Evolutionary conservation across 1,284 basidiomycete species (phyloP).

Genomic region (Sanghuangporus sanghuang): DNA sequence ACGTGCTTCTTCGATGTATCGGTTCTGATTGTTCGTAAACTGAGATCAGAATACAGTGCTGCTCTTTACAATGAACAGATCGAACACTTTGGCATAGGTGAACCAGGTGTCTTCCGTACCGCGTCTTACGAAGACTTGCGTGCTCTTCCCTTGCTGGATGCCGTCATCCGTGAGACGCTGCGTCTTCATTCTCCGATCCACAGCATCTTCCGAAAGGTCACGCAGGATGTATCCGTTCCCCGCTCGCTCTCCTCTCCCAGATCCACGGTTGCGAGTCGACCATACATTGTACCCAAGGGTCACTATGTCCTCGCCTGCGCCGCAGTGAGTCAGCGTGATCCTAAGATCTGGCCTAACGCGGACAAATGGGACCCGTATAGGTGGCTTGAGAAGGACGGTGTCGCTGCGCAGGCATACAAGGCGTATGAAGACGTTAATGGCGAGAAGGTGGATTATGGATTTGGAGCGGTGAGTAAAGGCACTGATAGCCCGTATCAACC

Average conservation of each 20-base stretch:
- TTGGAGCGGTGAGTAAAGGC: slow-evolving; percentile 89
- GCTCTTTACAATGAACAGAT: slow-evolving; percentile 88
- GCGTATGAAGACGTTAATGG: slow-evolving; percentile 68
- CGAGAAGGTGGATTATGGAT: slow-evolving; percentile 94
- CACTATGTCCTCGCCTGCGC: slow-evolving; percentile 90
- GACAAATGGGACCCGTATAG: slow-evolving; percentile 74
- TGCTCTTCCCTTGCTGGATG: slow-evolving; percentile 78
- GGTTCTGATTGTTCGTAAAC: background rate
- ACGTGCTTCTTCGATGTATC: slow-evolving; percentile 27
- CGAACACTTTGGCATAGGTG: slow-evolving; percentile 65
- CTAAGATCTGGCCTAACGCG: slow-evolving; percentile 74
- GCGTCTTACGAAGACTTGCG: slow-evolving; percentile 88
- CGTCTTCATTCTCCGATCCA: slow-evolving; percentile 92
- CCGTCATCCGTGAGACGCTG: slow-evolving; percentile 90
- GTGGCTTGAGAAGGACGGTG: slow-evolving; percentile 79
- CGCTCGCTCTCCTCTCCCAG: slow-evolving; percentile 71
- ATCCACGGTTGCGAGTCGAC: slow-evolving; percentile 30
- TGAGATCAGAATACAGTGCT: slow-evolving; percentile 40
- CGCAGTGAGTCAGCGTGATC: slow-evolving; percentile 85
- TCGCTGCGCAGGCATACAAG: slow-evolving; percentile 71
- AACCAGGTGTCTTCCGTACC: slow-evolving; percentile 74
- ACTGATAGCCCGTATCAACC: slow-evolving; percentile 91
- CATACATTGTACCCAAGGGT: slow-evolving; percentile 88
- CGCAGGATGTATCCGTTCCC: slow-evolving; percentile 81
- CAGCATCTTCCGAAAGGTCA: slow-evolving; percentile 86